Conservation (phyloP, 768 basidiomycete species). For the Agaricus sinodeliciosus region DNA sequence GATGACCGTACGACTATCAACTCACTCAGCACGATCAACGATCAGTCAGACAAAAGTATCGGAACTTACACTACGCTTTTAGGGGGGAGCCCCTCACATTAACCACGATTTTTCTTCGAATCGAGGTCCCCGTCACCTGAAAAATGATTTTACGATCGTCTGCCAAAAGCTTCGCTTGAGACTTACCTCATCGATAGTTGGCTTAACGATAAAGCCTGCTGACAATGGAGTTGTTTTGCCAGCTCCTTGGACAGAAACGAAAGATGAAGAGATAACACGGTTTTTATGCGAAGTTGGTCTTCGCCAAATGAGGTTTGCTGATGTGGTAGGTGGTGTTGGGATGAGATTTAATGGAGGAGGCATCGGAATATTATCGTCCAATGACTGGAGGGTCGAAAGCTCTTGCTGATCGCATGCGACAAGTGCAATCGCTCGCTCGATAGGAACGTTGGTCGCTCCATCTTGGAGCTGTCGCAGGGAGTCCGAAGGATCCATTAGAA, state of each 20-base stretch:
- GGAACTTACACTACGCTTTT: background rate
- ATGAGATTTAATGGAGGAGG: slow-evolving; percentile 21
- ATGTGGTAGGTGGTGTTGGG: slow-evolving; percentile 19
- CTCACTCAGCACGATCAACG: background rate
- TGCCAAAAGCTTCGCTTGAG: background rate
- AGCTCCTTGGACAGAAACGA: slow-evolving; percentile 20
- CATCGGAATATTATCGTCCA: slow-evolving; percentile 14
- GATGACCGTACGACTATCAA: background rate
- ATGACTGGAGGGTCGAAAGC: slow-evolving; percentile 20
- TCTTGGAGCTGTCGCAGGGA: slow-evolving; percentile 34
- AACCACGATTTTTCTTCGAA: slow-evolving; percentile 31
- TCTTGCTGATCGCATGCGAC: slow-evolving; percentile 58
- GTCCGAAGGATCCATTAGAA: background rate
- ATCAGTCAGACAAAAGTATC: background rate
- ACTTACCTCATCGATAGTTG: slow-evolving; percentile 6
- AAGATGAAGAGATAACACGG: slow-evolving; percentile 22
- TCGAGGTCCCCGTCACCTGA: slow-evolving; percentile 22
- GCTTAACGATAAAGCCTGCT: background rate
- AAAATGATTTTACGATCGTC: background rate
- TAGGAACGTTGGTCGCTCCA: slow-evolving; percentile 77
- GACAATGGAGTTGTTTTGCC: slow-evolving; percentile 10
- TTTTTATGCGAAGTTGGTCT: slow-evolving; percentile 17
- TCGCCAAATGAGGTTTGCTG: slow-evolving; percentile 14
- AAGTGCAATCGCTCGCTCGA: slow-evolving; percentile 87
- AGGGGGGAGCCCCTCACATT: slow-evolving; percentile 20